Evolutionary conservation across 2,329 filamentous ascomycete genomes (phyloP).

Genomic region (Lasiodiplodia citricola): DNA sequence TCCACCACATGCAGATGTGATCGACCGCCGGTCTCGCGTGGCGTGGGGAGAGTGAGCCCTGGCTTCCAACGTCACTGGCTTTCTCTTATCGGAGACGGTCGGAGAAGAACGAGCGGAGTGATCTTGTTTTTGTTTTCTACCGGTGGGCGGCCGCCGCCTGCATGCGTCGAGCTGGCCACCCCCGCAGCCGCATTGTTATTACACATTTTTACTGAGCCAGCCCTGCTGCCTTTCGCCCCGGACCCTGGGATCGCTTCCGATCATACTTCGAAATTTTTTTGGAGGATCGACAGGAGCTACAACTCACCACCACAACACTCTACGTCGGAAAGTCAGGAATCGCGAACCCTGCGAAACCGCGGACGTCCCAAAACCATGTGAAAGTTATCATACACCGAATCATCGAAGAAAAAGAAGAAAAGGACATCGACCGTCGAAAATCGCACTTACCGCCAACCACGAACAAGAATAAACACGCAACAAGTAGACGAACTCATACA

Average conservation of each 20-base stretch:
- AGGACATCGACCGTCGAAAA: too few relatives aligned
- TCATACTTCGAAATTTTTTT: background rate
- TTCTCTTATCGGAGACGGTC: background rate
- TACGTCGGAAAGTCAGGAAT: too few relatives aligned
- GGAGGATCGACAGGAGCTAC: background rate
- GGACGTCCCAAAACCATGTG: too few relatives aligned
- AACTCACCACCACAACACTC: background rate
- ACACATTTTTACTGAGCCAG: background rate
- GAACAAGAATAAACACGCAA: too few relatives aligned
- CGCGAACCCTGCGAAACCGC: too few relatives aligned
- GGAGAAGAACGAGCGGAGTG: background rate
- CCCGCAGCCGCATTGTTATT: background rate
- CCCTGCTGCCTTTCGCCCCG: background rate
- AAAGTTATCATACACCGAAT: too few relatives aligned
- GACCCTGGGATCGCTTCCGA: background rate
- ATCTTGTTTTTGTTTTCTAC: background rate
- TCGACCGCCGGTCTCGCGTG: background rate
- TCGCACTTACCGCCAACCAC: too few relatives aligned
- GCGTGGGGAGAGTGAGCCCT: background rate
- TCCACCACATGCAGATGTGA: background rate
- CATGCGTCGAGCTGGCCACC: background rate
- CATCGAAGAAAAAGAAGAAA: too few relatives aligned
- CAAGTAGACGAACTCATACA: too few relatives aligned
- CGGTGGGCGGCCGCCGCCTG: background rate
- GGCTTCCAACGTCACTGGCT: background rate